A percentile compares a stretch with the other conserved stretches of the same genome.
These are phyloP conservation scores for carrot (Daucus carota) DNA, from an alignment of 129 eudicot genomes.

Conservation along the genomic window DNA sequence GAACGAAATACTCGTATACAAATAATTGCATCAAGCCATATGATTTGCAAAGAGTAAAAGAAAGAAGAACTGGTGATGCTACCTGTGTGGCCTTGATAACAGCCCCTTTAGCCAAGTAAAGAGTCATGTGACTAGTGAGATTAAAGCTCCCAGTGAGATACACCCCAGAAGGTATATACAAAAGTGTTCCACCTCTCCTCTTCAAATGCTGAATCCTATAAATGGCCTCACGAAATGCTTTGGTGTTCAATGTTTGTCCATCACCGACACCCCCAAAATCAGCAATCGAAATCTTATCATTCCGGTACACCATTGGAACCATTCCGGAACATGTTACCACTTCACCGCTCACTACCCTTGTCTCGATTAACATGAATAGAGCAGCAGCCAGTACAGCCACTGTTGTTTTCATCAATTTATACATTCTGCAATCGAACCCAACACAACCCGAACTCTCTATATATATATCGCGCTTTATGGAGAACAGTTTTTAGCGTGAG, in stretches of 20 bases:
- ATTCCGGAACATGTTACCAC: conserved; percentile 69
- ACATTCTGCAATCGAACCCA: conserved; percentile 16
- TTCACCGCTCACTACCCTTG: conserved; percentile 26
- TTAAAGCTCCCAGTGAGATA: conserved; percentile 66
- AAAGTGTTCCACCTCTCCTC: conserved; percentile 81
- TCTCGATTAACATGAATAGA: conserved; percentile 24
- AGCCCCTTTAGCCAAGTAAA: conserved; percentile 87
- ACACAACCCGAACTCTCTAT: too few relatives aligned
- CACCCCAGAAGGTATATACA: conserved; percentile 83
- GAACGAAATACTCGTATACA: too few relatives aligned
- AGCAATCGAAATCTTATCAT: conserved; percentile 62
- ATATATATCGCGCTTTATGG: too few relatives aligned
- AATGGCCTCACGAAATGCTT: conserved; percentile 71
- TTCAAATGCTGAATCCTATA: conserved; percentile 64
- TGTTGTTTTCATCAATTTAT: conserved; percentile 6
- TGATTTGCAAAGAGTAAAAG: not conserved
- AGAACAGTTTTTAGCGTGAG: too few relatives aligned
- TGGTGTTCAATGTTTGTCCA: conserved; percentile 68
- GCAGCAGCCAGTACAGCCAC: conserved; percentile 17
- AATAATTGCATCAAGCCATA: not conserved
- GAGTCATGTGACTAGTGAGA: conserved; percentile 88
- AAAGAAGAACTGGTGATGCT: not conserved
- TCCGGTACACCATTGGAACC: conserved; percentile 68
- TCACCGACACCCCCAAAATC: conserved; percentile 94
- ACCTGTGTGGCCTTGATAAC: conserved; percentile 90